Conservation (phyloP, 306 rosid species). For the Castanospermum australe region DNA sequence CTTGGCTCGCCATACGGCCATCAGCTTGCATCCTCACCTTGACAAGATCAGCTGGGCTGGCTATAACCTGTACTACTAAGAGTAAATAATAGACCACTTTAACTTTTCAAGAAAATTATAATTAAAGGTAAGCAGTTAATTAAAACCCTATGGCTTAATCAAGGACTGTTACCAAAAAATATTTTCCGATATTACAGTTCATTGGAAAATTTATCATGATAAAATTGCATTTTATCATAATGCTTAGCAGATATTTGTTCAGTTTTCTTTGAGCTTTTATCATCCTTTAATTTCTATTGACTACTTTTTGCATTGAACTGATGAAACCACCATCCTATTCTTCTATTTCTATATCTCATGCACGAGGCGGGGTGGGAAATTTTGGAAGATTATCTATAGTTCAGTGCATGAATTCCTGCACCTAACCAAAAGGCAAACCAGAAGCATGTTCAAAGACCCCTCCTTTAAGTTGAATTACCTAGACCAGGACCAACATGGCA, state of each 20-base stretch:
- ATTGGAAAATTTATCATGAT: background rate
- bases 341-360: background rate
- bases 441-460: background rate
- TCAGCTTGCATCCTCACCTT: conserved; percentile 98
- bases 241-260: background rate
- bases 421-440: background rate
- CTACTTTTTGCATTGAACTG: background rate
- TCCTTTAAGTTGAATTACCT: background rate
- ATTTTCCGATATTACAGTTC: background rate
- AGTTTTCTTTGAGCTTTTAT: background rate
- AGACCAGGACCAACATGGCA: background rate
- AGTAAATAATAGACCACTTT: conserved; percentile 28
- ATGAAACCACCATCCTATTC: background rate
- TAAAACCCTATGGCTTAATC: background rate
- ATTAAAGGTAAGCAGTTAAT: background rate
- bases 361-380: background rate
- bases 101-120: conserved; percentile 14
- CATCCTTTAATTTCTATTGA: background rate
- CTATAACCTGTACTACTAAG: conserved; percentile 66
- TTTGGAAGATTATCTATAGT: background rate
- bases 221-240: conserved; percentile 11
- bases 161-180: background rate
- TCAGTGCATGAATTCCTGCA: background rate
- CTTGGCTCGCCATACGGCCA: conserved; percentile 60
- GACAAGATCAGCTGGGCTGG: conserved; percentile 95